Percentiles rank a stretch among this genome's conserved stretches.
These are phyloP conservation scores for Phytophthora constricta DNA, from an alignment of 352 stramenopile genomes.

Conservation along the genomic window DNA sequence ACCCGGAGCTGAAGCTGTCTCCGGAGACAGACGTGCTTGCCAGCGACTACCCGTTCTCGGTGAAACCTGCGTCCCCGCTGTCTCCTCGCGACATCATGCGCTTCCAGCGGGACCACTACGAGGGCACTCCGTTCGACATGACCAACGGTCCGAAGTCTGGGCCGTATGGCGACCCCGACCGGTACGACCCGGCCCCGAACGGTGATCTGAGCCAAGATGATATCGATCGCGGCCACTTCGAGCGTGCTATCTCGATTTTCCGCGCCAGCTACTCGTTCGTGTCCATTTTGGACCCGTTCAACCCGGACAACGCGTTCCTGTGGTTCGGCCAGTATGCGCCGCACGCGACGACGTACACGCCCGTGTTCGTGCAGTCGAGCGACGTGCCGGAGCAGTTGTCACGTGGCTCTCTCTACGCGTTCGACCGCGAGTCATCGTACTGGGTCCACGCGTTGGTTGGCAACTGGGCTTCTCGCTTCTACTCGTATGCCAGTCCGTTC, in stretches of 20 bases:
- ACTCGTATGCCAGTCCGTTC: slow-evolving; percentile 67
- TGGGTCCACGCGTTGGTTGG: slow-evolving; percentile 86
- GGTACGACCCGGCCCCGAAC: slow-evolving; percentile 71
- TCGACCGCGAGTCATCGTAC: slow-evolving; percentile 69
- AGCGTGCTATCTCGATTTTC: slow-evolving; percentile 95
- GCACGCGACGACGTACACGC: slow-evolving; percentile 88
- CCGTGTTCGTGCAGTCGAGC: slow-evolving; percentile 81
- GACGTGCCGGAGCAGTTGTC: slow-evolving; percentile 57
- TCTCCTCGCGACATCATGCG: slow-evolving; percentile 89
- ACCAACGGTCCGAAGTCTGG: slow-evolving; percentile 77
- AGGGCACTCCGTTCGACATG: slow-evolving; percentile 93
- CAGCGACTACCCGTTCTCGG: slow-evolving; percentile 89
- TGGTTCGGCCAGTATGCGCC: slow-evolving; percentile 93
- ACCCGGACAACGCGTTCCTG: slow-evolving; percentile 68
- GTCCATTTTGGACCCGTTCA: slow-evolving; percentile 62
- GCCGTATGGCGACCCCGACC: slow-evolving; percentile 92
- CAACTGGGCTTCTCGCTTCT: slow-evolving; percentile 85
- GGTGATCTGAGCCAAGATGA: slow-evolving; percentile 60
- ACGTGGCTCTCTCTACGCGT: slow-evolving; percentile 68
- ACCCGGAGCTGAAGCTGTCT: slow-evolving; percentile 73
- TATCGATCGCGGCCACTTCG: slow-evolving; percentile 72
- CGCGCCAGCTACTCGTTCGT: slow-evolving; percentile 92
- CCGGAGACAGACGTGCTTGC: slow-evolving; percentile 76
- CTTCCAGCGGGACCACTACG: slow-evolving; percentile 94
- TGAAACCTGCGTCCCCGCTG: slow-evolving; percentile 61